Evolutionary conservation across 352 stramenopile genomes (phyloP).

Genomic region (Pythium scleroteichum): DNA sequence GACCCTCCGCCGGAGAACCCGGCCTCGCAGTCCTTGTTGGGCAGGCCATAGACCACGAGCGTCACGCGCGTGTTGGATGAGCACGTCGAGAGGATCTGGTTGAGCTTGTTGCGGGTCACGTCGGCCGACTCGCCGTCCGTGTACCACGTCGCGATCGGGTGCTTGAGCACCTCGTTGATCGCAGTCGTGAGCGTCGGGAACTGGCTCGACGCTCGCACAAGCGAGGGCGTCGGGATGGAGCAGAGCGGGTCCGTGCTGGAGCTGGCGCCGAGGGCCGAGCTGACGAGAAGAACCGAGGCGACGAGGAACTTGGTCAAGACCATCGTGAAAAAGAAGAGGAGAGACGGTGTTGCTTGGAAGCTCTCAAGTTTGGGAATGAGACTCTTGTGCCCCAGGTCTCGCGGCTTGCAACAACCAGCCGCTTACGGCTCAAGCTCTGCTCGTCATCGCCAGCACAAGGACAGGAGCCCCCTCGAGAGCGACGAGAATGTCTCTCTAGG

Average conservation of each 20-base stretch:
- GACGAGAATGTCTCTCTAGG: no score
- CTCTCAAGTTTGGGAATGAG: no score
- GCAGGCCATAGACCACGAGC: constrained; percentile 70
- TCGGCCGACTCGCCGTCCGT: constrained; percentile 47
- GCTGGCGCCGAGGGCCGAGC: no score
- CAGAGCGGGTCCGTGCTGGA: background rate
- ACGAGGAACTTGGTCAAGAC: no score
- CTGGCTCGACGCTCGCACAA: background rate
- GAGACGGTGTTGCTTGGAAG: no score
- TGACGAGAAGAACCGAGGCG: no score
- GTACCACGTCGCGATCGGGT: constrained; percentile 52
- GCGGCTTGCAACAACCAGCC: no score
- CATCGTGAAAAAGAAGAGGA: no score
- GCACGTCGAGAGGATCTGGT: constrained; percentile 34
- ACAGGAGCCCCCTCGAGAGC: no score
- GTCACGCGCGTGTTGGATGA: constrained; percentile 40
- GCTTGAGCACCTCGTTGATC: constrained; percentile 6
- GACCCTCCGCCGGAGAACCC: constrained; percentile 11
- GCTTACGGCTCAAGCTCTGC: no score
- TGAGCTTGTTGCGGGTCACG: constrained; percentile 14
- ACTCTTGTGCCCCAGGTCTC: no score
- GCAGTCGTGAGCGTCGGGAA: constrained; percentile 4
- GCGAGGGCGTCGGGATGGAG: background rate
- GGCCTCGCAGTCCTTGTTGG: constrained; percentile 69
- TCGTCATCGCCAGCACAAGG: no score